These are phyloP conservation scores for Chamaecyparis obtusa DNA, from an alignment of 75 land plant genomes.

Conservation along the genomic window DNA sequence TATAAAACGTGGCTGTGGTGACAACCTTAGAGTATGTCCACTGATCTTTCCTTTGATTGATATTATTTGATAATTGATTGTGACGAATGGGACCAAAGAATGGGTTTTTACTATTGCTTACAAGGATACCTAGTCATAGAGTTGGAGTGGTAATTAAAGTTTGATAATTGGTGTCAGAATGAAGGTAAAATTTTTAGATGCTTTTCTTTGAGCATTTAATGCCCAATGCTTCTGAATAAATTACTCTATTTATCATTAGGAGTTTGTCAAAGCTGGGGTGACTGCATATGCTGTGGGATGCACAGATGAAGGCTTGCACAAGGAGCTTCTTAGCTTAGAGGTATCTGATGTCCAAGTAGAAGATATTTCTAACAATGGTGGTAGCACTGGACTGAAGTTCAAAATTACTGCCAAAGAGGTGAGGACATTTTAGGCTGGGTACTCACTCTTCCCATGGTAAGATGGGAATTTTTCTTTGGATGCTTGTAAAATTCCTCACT, in stretches of 20 bases:
- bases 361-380: slow-evolving; percentile 34
- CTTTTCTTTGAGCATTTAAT: neutral
- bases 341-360: slow-evolving; percentile 49
- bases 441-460: no score
- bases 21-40: slow-evolving; percentile 56
- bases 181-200: neutral
- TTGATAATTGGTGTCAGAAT: neutral
- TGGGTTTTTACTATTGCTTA: neutral
- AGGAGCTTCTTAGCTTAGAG: slow-evolving; percentile 62
- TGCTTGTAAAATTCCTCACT: no score
- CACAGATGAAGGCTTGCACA: slow-evolving; percentile 81
- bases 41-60: slow-evolving; percentile 7
- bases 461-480: no score
- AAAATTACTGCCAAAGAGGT: slow-evolving; percentile 74
- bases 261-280: slow-evolving; percentile 86
- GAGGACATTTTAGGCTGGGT: neutral
- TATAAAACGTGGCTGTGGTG: slow-evolving; percentile 72
- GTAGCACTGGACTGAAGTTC: slow-evolving; percentile 58
- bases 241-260: slow-evolving; percentile 32
- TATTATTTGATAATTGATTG: slow-evolving; percentile 9
- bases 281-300: slow-evolving; percentile 96
- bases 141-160: neutral
- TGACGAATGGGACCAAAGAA: neutral
- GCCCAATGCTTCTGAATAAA: neutral
- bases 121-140: neutral